phyloP scores from a whole-genome alignment of 345 rosid genomes.

The Linum trigynum region DNA sequence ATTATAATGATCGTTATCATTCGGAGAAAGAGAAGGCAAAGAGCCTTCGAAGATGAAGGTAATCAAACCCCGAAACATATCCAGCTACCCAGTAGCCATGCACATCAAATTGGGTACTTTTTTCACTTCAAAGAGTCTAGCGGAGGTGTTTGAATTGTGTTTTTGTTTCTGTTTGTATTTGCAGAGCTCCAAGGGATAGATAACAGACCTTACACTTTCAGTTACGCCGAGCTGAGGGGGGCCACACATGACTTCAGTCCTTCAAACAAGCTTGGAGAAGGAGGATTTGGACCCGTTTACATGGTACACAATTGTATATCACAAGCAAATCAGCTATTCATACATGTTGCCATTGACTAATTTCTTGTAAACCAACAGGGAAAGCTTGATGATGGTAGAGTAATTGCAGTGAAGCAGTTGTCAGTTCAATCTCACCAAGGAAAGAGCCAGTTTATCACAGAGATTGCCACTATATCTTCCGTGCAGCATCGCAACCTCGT shows the following conservation, averaged over 20 bases:
- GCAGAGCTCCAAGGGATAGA: constrained; percentile 48
- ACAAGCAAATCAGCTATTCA: not conserved
- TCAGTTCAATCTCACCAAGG: constrained; percentile 63
- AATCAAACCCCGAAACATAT: constrained; percentile 1
- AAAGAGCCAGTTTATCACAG: constrained; percentile 54
- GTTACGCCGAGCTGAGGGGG: constrained; percentile 43
- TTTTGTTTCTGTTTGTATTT: constrained; percentile 6
- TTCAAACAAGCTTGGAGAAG: constrained; percentile 70
- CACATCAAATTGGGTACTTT: not conserved
- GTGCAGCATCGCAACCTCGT: constrained; percentile 66
- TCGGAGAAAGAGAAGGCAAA: constrained; percentile 29
- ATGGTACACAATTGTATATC: constrained; percentile 29
- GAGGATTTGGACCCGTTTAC: constrained; percentile 75
- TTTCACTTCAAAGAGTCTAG: not conserved
- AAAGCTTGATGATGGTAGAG: constrained; percentile 47
- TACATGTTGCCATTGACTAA: not conserved
- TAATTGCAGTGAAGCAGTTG: constrained; percentile 59
- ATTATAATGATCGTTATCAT: constrained; percentile 26
- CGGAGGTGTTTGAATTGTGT: not conserved
- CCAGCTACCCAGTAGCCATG: not conserved
- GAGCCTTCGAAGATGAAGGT: constrained; percentile 51
- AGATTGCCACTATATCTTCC: constrained; percentile 60
- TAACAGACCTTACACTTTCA: constrained; percentile 49
- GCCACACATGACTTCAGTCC: constrained; percentile 57
- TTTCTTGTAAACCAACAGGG: constrained; percentile 21